Evolutionary conservation across 306 rosid species (phyloP), one percentile per base, ranked within the genome.

Genomic region (Abrus pulchellus): DNA sequence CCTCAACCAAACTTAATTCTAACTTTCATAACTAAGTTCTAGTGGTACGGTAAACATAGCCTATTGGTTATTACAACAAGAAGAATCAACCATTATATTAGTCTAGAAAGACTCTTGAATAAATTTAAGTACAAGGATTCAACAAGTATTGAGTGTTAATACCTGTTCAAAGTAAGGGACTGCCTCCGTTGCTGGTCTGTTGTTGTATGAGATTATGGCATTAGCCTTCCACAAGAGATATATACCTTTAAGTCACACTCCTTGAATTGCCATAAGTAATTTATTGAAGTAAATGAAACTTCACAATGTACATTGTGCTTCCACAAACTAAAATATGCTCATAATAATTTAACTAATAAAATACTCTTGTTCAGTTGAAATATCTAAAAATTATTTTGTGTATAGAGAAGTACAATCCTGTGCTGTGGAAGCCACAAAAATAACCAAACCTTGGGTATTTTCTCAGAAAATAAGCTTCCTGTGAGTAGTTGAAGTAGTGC

Each of bases 91-190:
- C 76, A 70, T 56, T 72, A 29, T 41, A 27, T 28, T 40, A 67
- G 28, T 74, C 59, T 38, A 44, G 40, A 41, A 77, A 45, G 47
- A 49, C 12, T 30, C 9, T 28, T 34, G 69, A 61, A 9, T 14
- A 70, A 68, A 74, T 43, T 52, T 55, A 50, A 28, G 71, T 36
- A 30, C 36, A 45, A 34, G 38, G 41, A 69, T 49, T 45, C 57
- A 77, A 10, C 76, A 68, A 72, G 52, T 36, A 13, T 20, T 27
- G 59, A 43, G 40, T 45, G 45, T 34, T 38, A 59, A 80, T 80
- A 95, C 99, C 99, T 89, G 99, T 91, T 90, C 99, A 86, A 95
- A 93, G 94, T 90, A 92, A 60, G 99, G 99, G 74, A 95, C 98
- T 13, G 99, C 99, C 86, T 93, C 96, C 5, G 98, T 89, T 41